Percentiles rank a stretch among this genome's conserved stretches.
phyloP scores from a whole-genome alignment of 2,329 filamentous ascomycete genomes.

The Ophiostoma populinum region DNA sequence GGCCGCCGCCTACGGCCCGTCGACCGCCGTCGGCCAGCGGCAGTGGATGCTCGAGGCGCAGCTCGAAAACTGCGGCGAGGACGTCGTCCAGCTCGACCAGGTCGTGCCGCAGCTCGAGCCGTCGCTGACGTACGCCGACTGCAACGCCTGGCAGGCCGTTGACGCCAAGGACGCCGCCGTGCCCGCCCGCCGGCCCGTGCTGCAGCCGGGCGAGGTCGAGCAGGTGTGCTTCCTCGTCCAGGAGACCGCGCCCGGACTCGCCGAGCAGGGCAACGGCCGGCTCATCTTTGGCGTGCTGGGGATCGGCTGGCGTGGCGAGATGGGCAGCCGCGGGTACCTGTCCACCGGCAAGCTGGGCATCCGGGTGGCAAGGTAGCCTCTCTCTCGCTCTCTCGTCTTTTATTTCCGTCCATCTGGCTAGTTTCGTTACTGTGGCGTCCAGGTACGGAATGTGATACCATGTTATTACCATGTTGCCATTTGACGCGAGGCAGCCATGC shows the following conservation, averaged over 20 bases:
- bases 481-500: no score
- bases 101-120: conserved; percentile 36
- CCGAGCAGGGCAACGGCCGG: conserved; percentile 19
- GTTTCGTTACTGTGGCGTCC: no score
- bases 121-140: conserved; percentile 33
- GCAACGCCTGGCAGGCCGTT: conserved; percentile 25
- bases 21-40: conserved; percentile 18
- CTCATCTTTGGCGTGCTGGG: conserved; percentile 62
- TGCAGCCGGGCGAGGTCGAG: conserved; percentile 46
- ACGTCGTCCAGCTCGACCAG: conserved; percentile 58
- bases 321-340: conserved; percentile 78
- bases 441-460: no score
- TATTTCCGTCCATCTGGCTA: no score
- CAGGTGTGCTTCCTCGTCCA: conserved; percentile 48
- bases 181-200: conserved; percentile 30
- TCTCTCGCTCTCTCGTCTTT: no score
- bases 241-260: conserved; percentile 20
- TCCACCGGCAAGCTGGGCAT: conserved; percentile 67
- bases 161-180: neutral
- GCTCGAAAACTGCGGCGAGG: conserved; percentile 84
- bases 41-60: conserved; percentile 79
- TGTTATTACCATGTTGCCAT: no score
- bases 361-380: conserved; percentile 17
- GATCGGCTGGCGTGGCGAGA: conserved; percentile 74
- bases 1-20: conserved; percentile 35